Conservation (phyloP, 2,329 filamentous ascomycete species). For the Colletotrichum higginsianum region DNA sequence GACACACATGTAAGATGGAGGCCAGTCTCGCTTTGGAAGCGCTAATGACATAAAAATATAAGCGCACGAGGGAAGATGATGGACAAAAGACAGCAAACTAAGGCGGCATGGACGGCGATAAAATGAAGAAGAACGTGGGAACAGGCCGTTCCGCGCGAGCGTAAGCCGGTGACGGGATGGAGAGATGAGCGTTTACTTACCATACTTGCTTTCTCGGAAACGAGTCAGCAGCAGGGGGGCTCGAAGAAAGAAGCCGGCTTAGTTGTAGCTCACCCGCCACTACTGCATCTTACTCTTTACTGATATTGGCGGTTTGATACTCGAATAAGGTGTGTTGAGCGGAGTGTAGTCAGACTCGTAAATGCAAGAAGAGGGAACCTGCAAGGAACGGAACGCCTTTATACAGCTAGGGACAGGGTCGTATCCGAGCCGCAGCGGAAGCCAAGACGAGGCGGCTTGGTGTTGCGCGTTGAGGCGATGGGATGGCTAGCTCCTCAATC, state of each 20-base stretch:
- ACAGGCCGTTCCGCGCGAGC: conserved; percentile 10
- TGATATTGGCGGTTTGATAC: background rate
- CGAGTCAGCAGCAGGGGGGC: conserved; percentile 35
- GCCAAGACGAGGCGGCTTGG: conserved; percentile 33
- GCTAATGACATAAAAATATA: background rate
- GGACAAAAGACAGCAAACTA: background rate
- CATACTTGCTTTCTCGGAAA: conserved; percentile 33
- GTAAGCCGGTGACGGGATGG: background rate
- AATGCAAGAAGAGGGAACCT: conserved; percentile 8
- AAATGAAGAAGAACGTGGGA: background rate
- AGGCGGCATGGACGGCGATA: background rate
- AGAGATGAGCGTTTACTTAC: conserved; percentile 18
- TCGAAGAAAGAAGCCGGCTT: background rate
- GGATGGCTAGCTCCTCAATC: background rate
- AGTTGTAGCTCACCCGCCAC: background rate
- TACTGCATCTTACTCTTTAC: conserved; percentile 29
- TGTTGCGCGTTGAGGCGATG: conserved; percentile 9
- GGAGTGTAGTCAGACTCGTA: background rate
- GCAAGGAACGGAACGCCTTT: conserved; percentile 27
- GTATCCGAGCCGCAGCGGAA: conserved; percentile 5
- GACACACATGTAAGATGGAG: background rate
- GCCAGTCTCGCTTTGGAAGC: background rate
- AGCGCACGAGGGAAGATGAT: background rate
- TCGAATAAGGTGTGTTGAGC: background rate
- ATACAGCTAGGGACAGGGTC: conserved; percentile 8